Conservation (phyloP, 2,329 filamentous ascomycete genomes). For the Colletotrichum euphorbiae region DNA sequence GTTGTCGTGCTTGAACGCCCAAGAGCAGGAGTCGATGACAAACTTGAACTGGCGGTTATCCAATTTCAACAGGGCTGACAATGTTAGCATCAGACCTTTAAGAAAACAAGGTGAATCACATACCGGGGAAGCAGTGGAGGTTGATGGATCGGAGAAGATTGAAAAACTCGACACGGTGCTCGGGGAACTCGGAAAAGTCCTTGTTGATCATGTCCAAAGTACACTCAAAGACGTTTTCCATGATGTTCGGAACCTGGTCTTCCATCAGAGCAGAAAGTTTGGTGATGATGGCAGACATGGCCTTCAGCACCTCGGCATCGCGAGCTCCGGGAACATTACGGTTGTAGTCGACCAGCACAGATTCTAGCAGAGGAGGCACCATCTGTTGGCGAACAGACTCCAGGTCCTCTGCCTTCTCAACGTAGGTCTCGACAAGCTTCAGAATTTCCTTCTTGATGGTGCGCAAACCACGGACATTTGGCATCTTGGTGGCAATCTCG, state of each 20-base stretch:
- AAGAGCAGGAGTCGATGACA: constrained; percentile 98
- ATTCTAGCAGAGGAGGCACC: constrained; percentile 94
- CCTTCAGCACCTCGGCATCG: constrained; percentile 95
- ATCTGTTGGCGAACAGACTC: constrained; percentile 94
- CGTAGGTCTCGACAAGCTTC: constrained; percentile 97
- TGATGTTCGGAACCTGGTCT: constrained; percentile 95
- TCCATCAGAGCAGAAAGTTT: constrained; percentile 98
- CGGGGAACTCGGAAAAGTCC: constrained; percentile 98
- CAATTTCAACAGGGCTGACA: constrained; percentile 85
- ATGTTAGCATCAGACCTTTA: constrained; percentile 26
- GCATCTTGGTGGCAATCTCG: constrained; percentile 96
- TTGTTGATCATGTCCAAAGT: constrained; percentile 99
- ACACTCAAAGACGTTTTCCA: constrained; percentile 99
- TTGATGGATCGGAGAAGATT: constrained; percentile 97
- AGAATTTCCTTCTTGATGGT: constrained; percentile 99
- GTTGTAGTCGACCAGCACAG: constrained; percentile 95
- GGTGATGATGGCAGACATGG: constrained; percentile 97
- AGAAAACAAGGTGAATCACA: constrained; percentile 35
- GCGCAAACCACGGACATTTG: constrained; percentile 91
- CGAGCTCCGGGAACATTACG: constrained; percentile 95
- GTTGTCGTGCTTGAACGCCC: constrained; percentile 99
- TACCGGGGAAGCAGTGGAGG: constrained; percentile 91
- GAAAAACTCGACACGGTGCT: constrained; percentile 99
- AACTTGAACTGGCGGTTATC: constrained; percentile 99
- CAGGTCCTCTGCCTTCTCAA: constrained; percentile 96